Evolutionary conservation across 805 yeast genomes (phyloP).

Genomic region (Candida broadrunensis): DNA sequence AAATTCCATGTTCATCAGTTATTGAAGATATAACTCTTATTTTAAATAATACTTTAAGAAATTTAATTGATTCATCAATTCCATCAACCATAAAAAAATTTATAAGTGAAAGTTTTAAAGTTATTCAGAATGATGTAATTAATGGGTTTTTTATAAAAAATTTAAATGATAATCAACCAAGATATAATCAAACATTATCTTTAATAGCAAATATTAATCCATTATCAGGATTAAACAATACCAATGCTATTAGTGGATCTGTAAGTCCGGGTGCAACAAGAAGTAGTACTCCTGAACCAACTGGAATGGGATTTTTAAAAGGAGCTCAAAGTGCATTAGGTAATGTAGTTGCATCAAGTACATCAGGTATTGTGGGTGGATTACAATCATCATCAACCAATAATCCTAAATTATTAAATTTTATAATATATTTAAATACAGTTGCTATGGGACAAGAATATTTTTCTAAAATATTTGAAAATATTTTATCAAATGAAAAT

Average conservation of each 20-base stretch:
- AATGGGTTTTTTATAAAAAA: constrained; percentile 43
- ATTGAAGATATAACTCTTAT: constrained; percentile 82
- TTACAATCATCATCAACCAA: constrained; percentile 30
- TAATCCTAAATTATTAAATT: constrained; percentile 51
- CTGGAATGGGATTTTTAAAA: constrained; percentile 35
- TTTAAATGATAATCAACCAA: constrained; percentile 37
- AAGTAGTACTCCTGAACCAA: constrained; percentile 32
- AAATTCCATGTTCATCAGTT: constrained; percentile 73
- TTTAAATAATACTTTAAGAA: constrained; percentile 62
- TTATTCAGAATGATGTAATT: constrained; percentile 62
- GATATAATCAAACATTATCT: constrained; percentile 32
- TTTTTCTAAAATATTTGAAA: constrained; percentile 49
- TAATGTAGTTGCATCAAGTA: constrained; percentile 33
- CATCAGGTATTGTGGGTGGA: constrained; percentile 18
- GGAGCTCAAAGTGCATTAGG: constrained; percentile 45
- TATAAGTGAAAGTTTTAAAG: constrained; percentile 52
- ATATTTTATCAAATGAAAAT: constrained; percentile 25
- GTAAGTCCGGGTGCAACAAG: constrained; percentile 23
- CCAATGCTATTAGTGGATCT: constrained; percentile 9
- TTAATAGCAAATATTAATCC: constrained; percentile 10
- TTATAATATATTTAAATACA: constrained; percentile 69
- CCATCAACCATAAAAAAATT: constrained; percentile 51
- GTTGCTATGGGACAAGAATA: constrained; percentile 62
- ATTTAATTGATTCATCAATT: constrained; percentile 72
- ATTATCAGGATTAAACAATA: constrained; percentile 6